Evolutionary conservation across 2,329 filamentous ascomycete species (phyloP), one percentile per base, ranked within the genome.

Genomic region (Trichothecium roseum): DNA sequence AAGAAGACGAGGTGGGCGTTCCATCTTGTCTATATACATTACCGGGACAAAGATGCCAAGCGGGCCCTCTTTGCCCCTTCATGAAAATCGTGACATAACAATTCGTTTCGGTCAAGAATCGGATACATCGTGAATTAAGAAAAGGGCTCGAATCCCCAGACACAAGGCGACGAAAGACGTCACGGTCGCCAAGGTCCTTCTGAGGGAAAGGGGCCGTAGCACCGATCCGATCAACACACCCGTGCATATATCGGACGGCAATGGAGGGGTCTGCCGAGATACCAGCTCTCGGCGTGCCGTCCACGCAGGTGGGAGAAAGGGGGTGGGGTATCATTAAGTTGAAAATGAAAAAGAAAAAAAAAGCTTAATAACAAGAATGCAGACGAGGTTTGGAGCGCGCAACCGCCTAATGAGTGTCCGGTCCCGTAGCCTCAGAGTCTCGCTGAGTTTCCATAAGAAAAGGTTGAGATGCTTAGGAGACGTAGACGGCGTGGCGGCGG

Each of bases 401-500:
- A 26, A 27, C 18, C 36, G 28, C 28, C 14, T 12, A 31, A 17
- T 15, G 15, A 31, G 28, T 14, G 15, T 16, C 9, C 20, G 20
- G 20, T 24, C 10, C 20, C 20, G 10, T 24, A 10, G 20, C 10
- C 20, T 24, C 41, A 37, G 35, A 60, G 38, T 49, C 46, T 37
- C 27, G 32, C 27, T 29, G 27, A 22, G 34, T 27, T n/a, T n/a
- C 20, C 31, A 24, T 18, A 12, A 33, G 20, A 17, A 15, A 5
- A 15, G 16, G 22, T 37, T 45, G 38, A 48, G n/a, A n/a, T n/a
- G n/a, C n/a, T 57, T 50, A 55, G 42, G 62, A 62, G 46, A 80
- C 69, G 48, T 81, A 64, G 47, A 80, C 72, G 54, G 75, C 77
- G 56, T 81, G 66, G 58, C 77, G 73, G 60, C 77, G 74, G 44